Conservation (phyloP, 768 basidiomycete genomes). For the Lyophyllum shimeji region DNA sequence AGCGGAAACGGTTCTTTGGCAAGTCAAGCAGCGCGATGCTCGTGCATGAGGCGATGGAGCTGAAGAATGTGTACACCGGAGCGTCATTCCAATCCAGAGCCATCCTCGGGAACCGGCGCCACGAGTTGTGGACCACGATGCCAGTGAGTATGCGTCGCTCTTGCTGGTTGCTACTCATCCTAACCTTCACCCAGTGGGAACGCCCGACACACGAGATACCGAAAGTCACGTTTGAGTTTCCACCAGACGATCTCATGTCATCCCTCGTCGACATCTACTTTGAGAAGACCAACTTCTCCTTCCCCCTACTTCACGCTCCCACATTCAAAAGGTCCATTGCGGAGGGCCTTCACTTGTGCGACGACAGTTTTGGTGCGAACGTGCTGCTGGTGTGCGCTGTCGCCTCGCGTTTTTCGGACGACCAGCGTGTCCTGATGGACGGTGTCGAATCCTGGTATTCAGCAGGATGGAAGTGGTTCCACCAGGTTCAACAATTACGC, state of each 20-base stretch:
- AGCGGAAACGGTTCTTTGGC: constrained; percentile 50
- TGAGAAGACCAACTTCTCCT: constrained; percentile 46
- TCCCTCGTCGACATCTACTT: constrained; percentile 69
- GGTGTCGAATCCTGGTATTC: constrained; percentile 40
- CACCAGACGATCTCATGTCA: constrained; percentile 48
- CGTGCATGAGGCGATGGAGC: constrained; percentile 52
- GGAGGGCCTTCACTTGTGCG: constrained; percentile 47
- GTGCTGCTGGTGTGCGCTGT: constrained; percentile 74
- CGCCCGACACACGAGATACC: constrained; percentile 10
- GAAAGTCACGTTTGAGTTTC: constrained; percentile 40
- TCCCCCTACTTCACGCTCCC: constrained; percentile 73
- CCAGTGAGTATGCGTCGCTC: constrained; percentile 26
- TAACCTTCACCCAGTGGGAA: constrained; percentile 34
- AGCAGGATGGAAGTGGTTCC: constrained; percentile 65
- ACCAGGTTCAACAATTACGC: constrained; percentile 66
- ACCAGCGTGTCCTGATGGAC: constrained; percentile 51
- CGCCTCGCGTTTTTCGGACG: constrained; percentile 57
- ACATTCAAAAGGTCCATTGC: constrained; percentile 55
- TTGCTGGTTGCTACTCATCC: background rate
- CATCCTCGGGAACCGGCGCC: constrained; percentile 22
- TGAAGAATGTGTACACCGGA: constrained; percentile 59
- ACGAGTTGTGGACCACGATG: constrained; percentile 37
- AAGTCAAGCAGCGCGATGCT: constrained; percentile 58
- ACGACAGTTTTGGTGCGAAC: constrained; percentile 54
- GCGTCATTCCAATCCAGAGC: constrained; percentile 19